A percentile compares a stretch with the other conserved stretches of the same genome.
These are phyloP conservation scores for Chloroidium sp. DNA, from an alignment of 163 green algal species.

Conservation along the genomic window DNA sequence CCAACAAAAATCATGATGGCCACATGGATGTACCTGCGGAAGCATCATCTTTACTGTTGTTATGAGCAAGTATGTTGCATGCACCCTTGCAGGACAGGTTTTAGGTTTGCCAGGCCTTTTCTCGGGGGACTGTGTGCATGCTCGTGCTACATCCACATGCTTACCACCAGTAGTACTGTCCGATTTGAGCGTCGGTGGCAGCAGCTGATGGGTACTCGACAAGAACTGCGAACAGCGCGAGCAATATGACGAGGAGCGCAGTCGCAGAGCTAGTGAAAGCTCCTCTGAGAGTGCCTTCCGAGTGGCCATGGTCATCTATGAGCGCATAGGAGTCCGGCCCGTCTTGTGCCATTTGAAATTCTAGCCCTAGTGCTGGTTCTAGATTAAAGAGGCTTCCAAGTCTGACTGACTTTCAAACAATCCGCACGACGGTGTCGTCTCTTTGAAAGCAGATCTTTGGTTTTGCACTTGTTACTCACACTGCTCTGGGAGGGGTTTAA, in stretches of 20 bases:
- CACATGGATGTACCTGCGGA: slow-evolving; percentile 10
- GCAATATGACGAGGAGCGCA: background rate
- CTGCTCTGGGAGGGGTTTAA: too few species aligned
- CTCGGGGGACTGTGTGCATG: background rate
- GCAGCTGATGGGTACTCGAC: slow-evolving; percentile 1
- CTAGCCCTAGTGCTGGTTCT: too few species aligned
- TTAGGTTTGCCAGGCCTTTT: background rate
- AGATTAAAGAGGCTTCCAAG: too few species aligned
- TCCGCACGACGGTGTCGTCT: too few species aligned
- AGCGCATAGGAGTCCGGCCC: too few species aligned
- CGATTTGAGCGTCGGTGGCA: slow-evolving; percentile 15
- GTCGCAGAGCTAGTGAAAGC: background rate
- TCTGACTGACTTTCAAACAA: too few species aligned
- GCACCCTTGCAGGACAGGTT: background rate
- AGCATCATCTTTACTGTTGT: background rate
- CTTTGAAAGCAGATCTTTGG: too few species aligned
- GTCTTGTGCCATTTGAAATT: too few species aligned
- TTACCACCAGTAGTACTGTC: slow-evolving; percentile 32
- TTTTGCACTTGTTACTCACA: too few species aligned
- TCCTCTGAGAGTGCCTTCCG: too few species aligned
- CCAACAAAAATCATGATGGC: slow-evolving; percentile 41
- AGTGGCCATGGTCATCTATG: too few species aligned
- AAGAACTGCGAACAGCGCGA: slow-evolving; percentile 11
- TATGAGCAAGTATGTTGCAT: background rate
- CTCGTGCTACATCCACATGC: background rate